Conservation (phyloP, 75 land plant genomes). For the Pinus albicaulis region DNA sequence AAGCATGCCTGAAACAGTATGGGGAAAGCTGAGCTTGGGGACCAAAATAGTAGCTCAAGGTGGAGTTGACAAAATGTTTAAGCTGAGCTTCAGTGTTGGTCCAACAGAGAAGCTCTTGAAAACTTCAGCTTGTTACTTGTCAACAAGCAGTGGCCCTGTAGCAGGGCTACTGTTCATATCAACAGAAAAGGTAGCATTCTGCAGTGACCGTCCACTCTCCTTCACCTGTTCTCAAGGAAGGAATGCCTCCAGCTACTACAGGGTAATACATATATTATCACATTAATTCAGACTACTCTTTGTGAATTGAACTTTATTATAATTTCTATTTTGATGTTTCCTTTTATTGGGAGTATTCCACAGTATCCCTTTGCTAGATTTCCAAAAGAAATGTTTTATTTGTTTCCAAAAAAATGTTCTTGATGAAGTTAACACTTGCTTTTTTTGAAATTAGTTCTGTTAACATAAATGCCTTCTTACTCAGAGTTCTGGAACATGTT, state of each 20-base stretch:
- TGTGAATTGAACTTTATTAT: not conserved
- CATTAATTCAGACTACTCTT: not conserved
- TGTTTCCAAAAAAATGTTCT: too few species aligned
- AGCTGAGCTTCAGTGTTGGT: constrained; percentile 24
- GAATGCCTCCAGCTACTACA: constrained; percentile 31
- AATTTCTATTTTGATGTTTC: too few species aligned
- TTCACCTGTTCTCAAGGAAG: constrained; percentile 21
- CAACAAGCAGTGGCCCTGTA: constrained; percentile 61
- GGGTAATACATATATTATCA: constrained; percentile 25
- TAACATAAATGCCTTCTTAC: too few species aligned
- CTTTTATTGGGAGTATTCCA: too few species aligned
- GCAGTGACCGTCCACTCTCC: constrained; percentile 53
- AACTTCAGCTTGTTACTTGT: constrained; percentile 61
- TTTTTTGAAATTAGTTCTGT: too few species aligned
- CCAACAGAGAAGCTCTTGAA: constrained; percentile 51
- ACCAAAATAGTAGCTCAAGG: constrained; percentile 49
- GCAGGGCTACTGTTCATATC: constrained; percentile 66
- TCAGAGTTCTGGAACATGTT: too few species aligned
- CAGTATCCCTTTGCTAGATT: too few species aligned
- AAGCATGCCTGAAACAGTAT: constrained; percentile 45
- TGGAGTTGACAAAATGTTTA: constrained; percentile 51
- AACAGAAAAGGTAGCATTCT: constrained; percentile 57
- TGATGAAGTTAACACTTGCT: too few species aligned
- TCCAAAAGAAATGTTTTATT: too few species aligned
- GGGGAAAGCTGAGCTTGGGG: constrained; percentile 63